Percentiles rank a stretch among this genome's conserved stretches.
phyloP scores from a whole-genome alignment of 208 protist genomes.

The Trypanosoma conorhini region DNA sequence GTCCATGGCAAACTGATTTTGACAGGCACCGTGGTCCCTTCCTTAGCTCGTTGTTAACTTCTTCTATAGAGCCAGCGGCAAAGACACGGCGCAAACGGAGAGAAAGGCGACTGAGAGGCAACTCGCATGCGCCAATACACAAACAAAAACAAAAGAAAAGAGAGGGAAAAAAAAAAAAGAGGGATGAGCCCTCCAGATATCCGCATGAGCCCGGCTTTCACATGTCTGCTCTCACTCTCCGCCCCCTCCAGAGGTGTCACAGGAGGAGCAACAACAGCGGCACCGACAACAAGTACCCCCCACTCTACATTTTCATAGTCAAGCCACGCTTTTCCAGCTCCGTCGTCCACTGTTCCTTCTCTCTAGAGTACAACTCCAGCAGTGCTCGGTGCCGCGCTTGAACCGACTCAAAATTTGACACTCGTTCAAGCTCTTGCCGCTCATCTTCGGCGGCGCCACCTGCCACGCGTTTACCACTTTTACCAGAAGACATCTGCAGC shows the following conservation, averaged over 20 bases:
- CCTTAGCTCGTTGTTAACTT: not conserved
- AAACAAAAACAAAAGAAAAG: conserved; percentile 26
- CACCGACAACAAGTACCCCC: not conserved
- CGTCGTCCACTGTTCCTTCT: conserved; percentile 62
- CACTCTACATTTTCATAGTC: conserved; percentile 28
- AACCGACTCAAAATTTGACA: conserved; percentile 33
- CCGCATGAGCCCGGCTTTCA: not conserved
- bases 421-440: conserved; percentile 39
- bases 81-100: too few species aligned
- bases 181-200: not conserved
- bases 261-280: not conserved
- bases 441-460: conserved; percentile 37
- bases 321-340: conserved; percentile 54
- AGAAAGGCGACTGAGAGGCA: not conserved
- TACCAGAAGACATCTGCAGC: conserved; percentile 41
- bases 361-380: conserved; percentile 54
- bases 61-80: not conserved
- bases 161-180: not conserved
- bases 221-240: too few species aligned
- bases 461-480: conserved; percentile 51
- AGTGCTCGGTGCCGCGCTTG: conserved; percentile 61
- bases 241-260: not conserved
- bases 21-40: not conserved
- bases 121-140: not conserved
- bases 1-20: conserved; percentile 40